Conservation (phyloP, 495 filamentous ascomycete species). For the Neurospora sublineolata region DNA sequence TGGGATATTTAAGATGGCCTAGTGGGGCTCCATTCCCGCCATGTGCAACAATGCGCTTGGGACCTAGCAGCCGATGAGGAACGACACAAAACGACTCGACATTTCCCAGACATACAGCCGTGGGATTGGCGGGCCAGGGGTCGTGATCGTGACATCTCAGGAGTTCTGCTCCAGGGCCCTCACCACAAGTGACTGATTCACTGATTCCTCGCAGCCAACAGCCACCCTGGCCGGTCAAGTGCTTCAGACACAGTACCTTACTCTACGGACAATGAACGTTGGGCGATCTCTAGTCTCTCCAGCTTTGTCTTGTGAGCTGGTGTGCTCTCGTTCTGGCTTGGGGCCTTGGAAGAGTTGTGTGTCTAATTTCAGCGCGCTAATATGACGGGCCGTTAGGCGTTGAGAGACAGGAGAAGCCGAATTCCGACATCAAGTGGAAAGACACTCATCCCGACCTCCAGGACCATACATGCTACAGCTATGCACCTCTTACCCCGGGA, state of each 20-base stretch:
- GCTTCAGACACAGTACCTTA: neutral
- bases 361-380: neutral
- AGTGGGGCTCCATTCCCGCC: neutral
- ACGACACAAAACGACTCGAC: neutral
- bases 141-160: neutral
- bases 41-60: neutral
- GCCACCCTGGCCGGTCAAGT: neutral
- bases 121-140: neutral
- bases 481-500: neutral
- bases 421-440: neutral
- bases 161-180: neutral
- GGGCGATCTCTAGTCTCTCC: neutral
- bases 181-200: neutral
- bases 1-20: neutral
- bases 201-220: neutral
- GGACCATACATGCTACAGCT: neutral
- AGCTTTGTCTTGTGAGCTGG: neutral
- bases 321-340: neutral
- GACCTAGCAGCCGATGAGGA: neutral
- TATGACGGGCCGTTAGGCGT: neutral
- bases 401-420: neutral
- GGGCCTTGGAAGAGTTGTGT: neutral
- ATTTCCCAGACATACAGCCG: neutral
- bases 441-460: neutral
- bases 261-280: neutral